Evolutionary conservation across 176 grass and related monocot species (phyloP).

Genomic region (Cenchrus americanus): DNA sequence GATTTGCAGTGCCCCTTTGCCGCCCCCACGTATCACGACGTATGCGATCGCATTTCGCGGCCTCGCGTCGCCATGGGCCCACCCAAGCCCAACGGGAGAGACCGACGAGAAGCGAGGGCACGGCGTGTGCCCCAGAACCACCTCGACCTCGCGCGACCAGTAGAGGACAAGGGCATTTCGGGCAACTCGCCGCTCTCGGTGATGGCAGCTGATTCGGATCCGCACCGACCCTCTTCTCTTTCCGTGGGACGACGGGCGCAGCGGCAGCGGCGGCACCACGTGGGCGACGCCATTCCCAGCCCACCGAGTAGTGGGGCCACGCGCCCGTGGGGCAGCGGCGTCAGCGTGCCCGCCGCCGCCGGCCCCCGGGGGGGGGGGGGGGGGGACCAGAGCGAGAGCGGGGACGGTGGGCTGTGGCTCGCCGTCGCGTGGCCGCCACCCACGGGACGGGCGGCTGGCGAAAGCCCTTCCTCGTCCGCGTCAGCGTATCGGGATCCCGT

Average conservation of each 20-base stretch:
- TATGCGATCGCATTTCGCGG: background rate
- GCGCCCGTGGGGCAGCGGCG: rapidly evolving
- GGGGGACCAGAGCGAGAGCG: background rate
- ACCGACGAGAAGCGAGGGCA: no score
- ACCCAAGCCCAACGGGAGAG: no score
- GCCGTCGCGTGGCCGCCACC: constrained; percentile 35
- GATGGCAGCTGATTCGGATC: constrained; percentile 76
- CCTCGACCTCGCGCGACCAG: background rate
- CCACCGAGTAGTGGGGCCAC: background rate
- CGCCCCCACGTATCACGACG: no score
- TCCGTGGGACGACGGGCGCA: background rate
- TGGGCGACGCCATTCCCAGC: rapidly evolving
- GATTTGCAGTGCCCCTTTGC: background rate
- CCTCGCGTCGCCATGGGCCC: background rate
- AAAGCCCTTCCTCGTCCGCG: background rate
- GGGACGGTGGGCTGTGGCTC: background rate
- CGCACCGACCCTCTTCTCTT: constrained; percentile 45
- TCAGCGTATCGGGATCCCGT: constrained; percentile 14
- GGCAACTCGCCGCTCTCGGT: background rate
- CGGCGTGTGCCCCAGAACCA: no score
- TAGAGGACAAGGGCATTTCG: constrained; percentile 19
- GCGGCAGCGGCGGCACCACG: constrained; percentile 17
- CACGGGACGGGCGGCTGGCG: background rate
- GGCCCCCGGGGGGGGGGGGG: no score
- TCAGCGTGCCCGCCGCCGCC: background rate